phyloP scores from a whole-genome alignment of 148 eudicot species.

The Cornus kousa region DNA sequence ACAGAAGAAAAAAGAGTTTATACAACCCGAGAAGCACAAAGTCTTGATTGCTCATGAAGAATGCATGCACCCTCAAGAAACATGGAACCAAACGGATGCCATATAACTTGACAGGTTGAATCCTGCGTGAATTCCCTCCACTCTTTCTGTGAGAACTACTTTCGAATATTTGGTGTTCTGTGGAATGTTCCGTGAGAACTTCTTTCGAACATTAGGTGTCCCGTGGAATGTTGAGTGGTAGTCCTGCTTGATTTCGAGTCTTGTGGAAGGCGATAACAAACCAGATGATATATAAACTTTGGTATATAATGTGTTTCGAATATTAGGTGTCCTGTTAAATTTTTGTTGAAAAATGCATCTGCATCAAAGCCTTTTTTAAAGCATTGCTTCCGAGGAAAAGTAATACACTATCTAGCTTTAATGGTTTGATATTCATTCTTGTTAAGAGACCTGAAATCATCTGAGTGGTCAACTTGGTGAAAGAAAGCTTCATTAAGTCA shows the following conservation, averaged over 20 bases:
- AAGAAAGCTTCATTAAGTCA: neutral
- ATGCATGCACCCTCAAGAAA: too few species aligned
- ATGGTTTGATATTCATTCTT: neutral
- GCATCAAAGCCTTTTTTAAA: neutral
- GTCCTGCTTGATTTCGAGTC: slow-evolving; percentile 25
- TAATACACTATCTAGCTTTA: neutral
- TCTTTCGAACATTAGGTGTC: too few species aligned
- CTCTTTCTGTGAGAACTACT: slow-evolving; percentile 59
- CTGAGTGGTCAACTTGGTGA: too few species aligned
- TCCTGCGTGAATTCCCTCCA: slow-evolving; percentile 63
- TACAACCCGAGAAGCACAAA: too few species aligned
- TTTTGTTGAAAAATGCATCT: neutral
- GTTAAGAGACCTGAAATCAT: neutral
- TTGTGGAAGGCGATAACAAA: slow-evolving; percentile 32
- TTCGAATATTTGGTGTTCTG: slow-evolving; percentile 49
- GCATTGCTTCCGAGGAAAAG: neutral
- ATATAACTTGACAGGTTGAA: slow-evolving; percentile 45
- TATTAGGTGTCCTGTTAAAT: too few species aligned
- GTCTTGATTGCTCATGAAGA: too few species aligned
- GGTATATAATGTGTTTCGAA: too few species aligned
- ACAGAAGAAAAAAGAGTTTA: too few species aligned
- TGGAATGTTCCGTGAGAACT: slow-evolving; percentile 28
- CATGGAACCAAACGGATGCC: too few species aligned
- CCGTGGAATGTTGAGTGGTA: slow-evolving; percentile 40
- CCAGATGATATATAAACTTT: too few species aligned